Evolutionary conservation across 495 filamentous ascomycete genomes (phyloP).

Genomic region (Amniculicola lignicola): DNA sequence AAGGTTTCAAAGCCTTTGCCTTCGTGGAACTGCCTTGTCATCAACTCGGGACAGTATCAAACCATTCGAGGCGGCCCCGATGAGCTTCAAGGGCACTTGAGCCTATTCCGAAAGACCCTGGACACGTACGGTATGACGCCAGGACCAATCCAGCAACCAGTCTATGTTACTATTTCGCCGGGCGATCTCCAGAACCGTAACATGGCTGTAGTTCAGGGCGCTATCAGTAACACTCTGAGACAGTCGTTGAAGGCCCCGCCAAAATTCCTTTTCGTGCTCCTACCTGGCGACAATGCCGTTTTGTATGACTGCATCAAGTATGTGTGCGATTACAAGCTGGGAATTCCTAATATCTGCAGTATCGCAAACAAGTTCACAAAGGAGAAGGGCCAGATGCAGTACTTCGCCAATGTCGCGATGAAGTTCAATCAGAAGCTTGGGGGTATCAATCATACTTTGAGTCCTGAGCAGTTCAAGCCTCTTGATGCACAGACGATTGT

Average conservation of each 20-base stretch:
- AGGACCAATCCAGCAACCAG: conserved; percentile 7
- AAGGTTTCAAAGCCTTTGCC: background rate
- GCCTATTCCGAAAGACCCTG: conserved; percentile 15
- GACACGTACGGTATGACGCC: conserved; percentile 20
- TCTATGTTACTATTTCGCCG: background rate
- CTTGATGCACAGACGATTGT: conserved; percentile 70
- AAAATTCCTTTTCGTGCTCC: conserved; percentile 61
- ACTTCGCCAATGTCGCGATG: conserved; percentile 70
- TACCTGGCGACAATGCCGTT: conserved; percentile 50
- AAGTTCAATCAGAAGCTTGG: conserved; percentile 88
- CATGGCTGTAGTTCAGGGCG: background rate
- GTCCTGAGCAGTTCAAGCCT: conserved; percentile 49
- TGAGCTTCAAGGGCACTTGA: background rate
- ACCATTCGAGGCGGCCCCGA: conserved; percentile 8
- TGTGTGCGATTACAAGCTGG: conserved; percentile 59
- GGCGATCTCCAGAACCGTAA: conserved; percentile 9
- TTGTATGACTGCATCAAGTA: conserved; percentile 69
- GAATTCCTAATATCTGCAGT: conserved; percentile 64
- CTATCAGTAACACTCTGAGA: background rate
- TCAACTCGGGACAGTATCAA: conserved; percentile 11
- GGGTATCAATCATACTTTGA: conserved; percentile 68
- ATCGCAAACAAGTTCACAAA: conserved; percentile 53
- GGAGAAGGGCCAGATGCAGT: conserved; percentile 45
- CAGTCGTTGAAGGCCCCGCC: conserved; percentile 25
- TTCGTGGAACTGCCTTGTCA: conserved; percentile 30